Conservation (phyloP, 176 grass and related monocot genomes). For the Alloteropsis semialata region DNA sequence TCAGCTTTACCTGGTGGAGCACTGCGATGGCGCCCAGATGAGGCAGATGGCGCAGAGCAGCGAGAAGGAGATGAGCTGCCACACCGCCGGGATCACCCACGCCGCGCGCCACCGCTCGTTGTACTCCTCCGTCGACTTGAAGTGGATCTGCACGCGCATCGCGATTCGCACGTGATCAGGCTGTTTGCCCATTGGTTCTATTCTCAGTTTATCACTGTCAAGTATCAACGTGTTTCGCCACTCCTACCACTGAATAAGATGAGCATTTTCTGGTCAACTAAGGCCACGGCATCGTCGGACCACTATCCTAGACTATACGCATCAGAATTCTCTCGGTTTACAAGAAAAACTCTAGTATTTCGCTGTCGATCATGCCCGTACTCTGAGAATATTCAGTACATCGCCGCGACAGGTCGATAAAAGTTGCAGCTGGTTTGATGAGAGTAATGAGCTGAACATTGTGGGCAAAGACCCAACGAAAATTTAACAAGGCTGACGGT, state of each 20-base stretch:
- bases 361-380: background rate
- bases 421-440: background rate
- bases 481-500: background rate
- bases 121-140: conserved; percentile 61
- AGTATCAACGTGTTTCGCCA: too few relatives aligned
- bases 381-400: background rate
- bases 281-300: background rate
- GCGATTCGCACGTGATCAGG: background rate
- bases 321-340: background rate
- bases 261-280: background rate
- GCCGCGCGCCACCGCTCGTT: conserved; percentile 64
- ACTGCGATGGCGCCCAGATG: conserved; percentile 65
- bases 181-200: background rate
- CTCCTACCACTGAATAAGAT: background rate
- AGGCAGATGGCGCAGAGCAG: conserved; percentile 66
- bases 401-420: background rate
- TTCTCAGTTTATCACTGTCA: background rate
- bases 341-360: background rate
- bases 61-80: conserved; percentile 82
- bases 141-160: conserved; percentile 43
- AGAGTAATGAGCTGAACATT: background rate
- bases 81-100: conserved; percentile 75
- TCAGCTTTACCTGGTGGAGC: conserved; percentile 46
- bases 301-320: background rate
- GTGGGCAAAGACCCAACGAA: background rate